Percentiles rank a stretch among this genome's conserved stretches.
Evolutionary conservation across 129 eudicot species (phyloP).

Genomic region (Pulicaria dysenterica): DNA sequence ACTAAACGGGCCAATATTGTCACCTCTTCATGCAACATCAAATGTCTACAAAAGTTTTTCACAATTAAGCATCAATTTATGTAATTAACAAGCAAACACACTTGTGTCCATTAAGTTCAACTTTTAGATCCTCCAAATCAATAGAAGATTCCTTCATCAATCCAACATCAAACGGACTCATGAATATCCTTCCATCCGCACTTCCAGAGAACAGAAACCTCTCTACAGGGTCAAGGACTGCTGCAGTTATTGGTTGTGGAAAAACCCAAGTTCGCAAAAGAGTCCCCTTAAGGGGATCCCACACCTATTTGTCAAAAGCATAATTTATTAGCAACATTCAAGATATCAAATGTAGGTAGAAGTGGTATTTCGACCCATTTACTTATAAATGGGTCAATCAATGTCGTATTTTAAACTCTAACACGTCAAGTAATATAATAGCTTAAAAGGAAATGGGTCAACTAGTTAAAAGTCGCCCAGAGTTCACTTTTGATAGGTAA

Average conservation of each 20-base stretch:
- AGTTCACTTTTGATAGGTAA: neutral
- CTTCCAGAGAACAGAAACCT: conserved; percentile 43
- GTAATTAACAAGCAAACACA: conserved; percentile 23
- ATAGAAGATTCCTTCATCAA: conserved; percentile 29
- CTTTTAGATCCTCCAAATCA: conserved; percentile 17
- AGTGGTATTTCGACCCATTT: neutral
- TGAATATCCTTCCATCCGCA: conserved; percentile 54
- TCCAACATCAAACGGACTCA: conserved; percentile 43
- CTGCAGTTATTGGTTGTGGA: conserved; percentile 46
- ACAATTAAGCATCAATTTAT: conserved; percentile 8
- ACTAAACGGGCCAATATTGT: too few species aligned
- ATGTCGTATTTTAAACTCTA: neutral
- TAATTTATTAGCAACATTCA: conserved; percentile 24
- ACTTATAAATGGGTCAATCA: neutral
- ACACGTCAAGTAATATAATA: neutral
- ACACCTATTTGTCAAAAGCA: conserved; percentile 27
- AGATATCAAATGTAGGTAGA: neutral
- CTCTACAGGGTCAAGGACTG: conserved; percentile 50
- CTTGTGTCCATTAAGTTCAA: conserved; percentile 49
- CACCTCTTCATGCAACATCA: too few species aligned
- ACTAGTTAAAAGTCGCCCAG: neutral
- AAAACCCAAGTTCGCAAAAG: conserved; percentile 39
- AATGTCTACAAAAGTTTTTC: neutral
- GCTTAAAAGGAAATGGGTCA: too few species aligned
- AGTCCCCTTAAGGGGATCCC: conserved; percentile 40